Evolutionary conservation across 75 land plant genomes (phyloP).

Genomic region (Cunninghamia lanceolata): DNA sequence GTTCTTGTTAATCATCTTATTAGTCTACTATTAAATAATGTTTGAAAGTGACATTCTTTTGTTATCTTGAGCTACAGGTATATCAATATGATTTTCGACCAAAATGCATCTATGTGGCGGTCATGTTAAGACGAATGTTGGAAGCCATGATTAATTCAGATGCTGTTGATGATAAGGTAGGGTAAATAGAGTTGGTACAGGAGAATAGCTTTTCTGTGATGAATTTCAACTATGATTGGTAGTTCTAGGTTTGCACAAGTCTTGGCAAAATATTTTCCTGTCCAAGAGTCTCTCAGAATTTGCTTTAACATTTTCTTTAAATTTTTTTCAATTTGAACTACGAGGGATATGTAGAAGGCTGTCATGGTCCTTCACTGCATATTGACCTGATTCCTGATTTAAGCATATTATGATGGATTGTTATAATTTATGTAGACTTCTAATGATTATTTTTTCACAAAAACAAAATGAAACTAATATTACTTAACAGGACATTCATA

Average conservation of each 20-base stretch:
- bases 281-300: not conserved
- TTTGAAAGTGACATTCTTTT: not conserved
- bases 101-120: slow-evolving; percentile 90
- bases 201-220: not conserved
- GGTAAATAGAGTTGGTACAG: not conserved
- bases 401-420: not conserved
- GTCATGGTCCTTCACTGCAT: not conserved
- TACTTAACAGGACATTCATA: not conserved
- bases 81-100: slow-evolving; percentile 62
- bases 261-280: not conserved
- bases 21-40: not conserved
- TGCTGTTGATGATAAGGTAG: slow-evolving; percentile 94
- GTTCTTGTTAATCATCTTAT: not conserved
- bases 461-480: not conserved
- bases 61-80: slow-evolving; percentile 37
- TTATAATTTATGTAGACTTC: not conserved
- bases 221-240: not conserved
- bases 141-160: slow-evolving; percentile 87
- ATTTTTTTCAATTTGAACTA: not conserved
- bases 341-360: not conserved
- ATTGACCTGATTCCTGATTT: not conserved
- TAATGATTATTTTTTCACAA: not conserved
- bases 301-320: not conserved
- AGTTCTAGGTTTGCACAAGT: not conserved
- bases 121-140: slow-evolving; percentile 93